A percentile compares a stretch with the other conserved stretches of the same genome.
Evolutionary conservation across 2,329 filamentous ascomycete genomes (phyloP).

Genomic region (Chalara sp.): DNA sequence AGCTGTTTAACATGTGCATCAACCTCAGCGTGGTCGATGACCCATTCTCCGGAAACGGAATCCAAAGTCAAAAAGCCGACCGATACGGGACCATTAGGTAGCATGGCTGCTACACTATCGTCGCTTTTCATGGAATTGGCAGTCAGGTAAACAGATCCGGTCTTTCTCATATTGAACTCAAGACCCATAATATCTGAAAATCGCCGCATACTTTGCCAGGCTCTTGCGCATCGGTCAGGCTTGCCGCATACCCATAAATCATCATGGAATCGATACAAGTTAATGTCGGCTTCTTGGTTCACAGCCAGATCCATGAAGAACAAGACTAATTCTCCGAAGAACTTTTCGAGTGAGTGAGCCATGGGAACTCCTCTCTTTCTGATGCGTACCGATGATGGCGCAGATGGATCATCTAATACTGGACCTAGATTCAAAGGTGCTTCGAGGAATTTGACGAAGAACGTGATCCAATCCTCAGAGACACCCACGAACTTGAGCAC

Average conservation of each 20-base stretch:
- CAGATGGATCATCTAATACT: slow-evolving; percentile 9
- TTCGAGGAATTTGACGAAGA: slow-evolving; percentile 53
- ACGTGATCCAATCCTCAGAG: slow-evolving; percentile 31
- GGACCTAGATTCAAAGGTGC: slow-evolving; percentile 49
- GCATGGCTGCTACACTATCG: too few species aligned
- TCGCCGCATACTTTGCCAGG: slow-evolving; percentile 48
- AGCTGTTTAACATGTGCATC: too few species aligned
- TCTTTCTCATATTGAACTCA: too few species aligned
- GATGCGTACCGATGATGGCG: slow-evolving; percentile 21
- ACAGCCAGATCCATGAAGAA: slow-evolving; percentile 61
- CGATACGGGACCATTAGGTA: too few species aligned
- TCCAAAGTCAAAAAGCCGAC: too few species aligned
- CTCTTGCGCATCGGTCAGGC: slow-evolving; percentile 41
- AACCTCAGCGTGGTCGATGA: too few species aligned
- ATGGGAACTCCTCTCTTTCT: slow-evolving; percentile 52
- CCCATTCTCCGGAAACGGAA: too few species aligned
- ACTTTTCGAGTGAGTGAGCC: slow-evolving; percentile 49
- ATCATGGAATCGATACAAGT: slow-evolving; percentile 54
- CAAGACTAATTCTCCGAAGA: slow-evolving; percentile 51
- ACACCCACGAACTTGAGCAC: slow-evolving; percentile 53
- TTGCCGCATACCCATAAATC: slow-evolving; percentile 61
- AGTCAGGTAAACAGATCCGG: too few species aligned
- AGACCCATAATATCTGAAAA: slow-evolving; percentile 36
- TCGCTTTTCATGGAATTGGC: too few species aligned
- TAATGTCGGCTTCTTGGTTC: slow-evolving; percentile 48